These are phyloP conservation scores for Ambrosiella cleistominuta DNA, from an alignment of 2,329 filamentous ascomycete genomes.

Conservation along the genomic window DNA sequence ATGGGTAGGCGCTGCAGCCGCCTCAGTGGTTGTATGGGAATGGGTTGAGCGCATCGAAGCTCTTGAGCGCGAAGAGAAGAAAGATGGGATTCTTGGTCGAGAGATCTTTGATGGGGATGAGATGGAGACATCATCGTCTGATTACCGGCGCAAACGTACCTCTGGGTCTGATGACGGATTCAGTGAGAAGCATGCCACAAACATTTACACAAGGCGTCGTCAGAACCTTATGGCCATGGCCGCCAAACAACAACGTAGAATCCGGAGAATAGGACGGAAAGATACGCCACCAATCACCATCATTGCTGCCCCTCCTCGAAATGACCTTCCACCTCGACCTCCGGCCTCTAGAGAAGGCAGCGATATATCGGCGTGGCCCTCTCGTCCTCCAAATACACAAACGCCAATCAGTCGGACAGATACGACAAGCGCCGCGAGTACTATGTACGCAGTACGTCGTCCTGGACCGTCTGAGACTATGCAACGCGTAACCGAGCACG, in stretches of 20 bases:
- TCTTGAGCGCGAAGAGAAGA: constrained; percentile 79
- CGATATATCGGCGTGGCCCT: constrained; percentile 30
- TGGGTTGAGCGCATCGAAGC: constrained; percentile 94
- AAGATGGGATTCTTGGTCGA: constrained; percentile 76
- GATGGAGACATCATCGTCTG: constrained; percentile 48
- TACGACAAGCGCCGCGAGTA: constrained; percentile 45
- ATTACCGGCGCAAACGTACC: constrained; percentile 18
- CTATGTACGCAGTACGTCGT: constrained; percentile 45
- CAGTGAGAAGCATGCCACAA: constrained; percentile 7
- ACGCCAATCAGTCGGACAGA: constrained; percentile 45
- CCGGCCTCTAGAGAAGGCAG: neutral
- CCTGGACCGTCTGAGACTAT: constrained; percentile 30
- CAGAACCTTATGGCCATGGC: constrained; percentile 1
- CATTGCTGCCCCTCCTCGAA: constrained; percentile 16
- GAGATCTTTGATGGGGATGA: constrained; percentile 91
- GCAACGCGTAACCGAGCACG: constrained; percentile 9
- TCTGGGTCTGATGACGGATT: constrained; percentile 6
- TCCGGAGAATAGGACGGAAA: neutral
- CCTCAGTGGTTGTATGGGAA: constrained; percentile 95
- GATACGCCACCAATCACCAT: constrained; percentile 16
- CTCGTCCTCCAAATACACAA: constrained; percentile 34
- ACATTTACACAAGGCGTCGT: neutral
- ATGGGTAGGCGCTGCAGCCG: constrained; percentile 89
- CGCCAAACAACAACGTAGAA: constrained; percentile 2
- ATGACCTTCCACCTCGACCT: constrained; percentile 26